Evolutionary conservation across 768 basidiomycete species (phyloP).

Genomic region (Pleurotus cornucopiae): DNA sequence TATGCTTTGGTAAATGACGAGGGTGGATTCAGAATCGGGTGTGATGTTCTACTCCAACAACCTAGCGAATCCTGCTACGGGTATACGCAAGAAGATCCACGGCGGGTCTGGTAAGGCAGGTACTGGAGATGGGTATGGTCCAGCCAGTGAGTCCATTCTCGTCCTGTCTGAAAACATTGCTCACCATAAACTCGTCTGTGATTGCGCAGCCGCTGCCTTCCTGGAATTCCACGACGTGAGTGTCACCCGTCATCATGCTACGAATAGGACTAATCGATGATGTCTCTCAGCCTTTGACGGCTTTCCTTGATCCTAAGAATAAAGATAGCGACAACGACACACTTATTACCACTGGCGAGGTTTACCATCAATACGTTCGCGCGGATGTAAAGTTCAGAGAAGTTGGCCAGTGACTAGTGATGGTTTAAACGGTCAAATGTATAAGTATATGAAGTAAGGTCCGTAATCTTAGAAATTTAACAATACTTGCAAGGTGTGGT

Average conservation of each 20-base stretch:
- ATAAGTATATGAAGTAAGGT: no score
- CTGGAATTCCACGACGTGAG: slow-evolving; percentile 65
- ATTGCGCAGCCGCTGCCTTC: slow-evolving; percentile 51
- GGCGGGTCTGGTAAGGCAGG: slow-evolving; percentile 61
- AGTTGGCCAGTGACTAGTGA: background rate
- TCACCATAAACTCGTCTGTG: background rate
- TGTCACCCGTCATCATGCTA: slow-evolving; percentile 6
- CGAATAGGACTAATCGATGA: background rate
- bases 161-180: background rate
- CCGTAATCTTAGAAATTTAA: no score
- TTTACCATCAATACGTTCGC: slow-evolving; percentile 71
- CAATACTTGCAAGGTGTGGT: no score
- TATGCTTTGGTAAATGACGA: no score
- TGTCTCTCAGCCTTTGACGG: slow-evolving; percentile 46
- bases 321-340: slow-evolving; percentile 56
- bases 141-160: slow-evolving; percentile 41
- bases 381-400: slow-evolving; percentile 42
- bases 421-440: no score
- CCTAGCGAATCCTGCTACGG: slow-evolving; percentile 39
- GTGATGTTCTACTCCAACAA: slow-evolving; percentile 74
- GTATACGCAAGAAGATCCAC: slow-evolving; percentile 69
- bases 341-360: slow-evolving; percentile 61
- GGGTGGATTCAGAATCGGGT: slow-evolving; percentile 49
- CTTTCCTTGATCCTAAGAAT: slow-evolving; percentile 57
- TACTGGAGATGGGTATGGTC: slow-evolving; percentile 54